Percentiles rank a stretch among this genome's conserved stretches.
These are phyloP conservation scores for Dendryphion nanum DNA, from an alignment of 2,329 filamentous ascomycete species.

Conservation along the genomic window DNA sequence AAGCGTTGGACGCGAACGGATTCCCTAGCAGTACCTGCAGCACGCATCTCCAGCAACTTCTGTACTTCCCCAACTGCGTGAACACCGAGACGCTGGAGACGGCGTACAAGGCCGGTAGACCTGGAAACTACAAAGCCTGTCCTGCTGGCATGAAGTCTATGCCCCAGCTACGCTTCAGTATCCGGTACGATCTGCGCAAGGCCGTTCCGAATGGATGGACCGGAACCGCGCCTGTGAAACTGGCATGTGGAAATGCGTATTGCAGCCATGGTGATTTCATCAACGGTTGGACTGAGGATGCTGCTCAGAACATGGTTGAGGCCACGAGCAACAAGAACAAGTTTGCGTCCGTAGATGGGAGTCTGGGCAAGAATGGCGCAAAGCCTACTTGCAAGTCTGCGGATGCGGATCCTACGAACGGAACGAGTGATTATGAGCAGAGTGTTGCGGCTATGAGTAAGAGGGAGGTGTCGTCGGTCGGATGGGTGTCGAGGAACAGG, in stretches of 20 bases:
- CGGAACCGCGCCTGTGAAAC: constrained; percentile 45
- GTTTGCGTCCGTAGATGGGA: constrained; percentile 39
- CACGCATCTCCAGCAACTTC: constrained; percentile 46
- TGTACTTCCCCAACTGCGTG: constrained; percentile 48
- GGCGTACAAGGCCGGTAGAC: constrained; percentile 34
- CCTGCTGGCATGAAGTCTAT: constrained; percentile 47
- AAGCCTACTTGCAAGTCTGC: constrained; percentile 33
- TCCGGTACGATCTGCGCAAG: constrained; percentile 48
- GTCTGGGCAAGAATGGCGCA: constrained; percentile 30
- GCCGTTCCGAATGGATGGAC: constrained; percentile 46
- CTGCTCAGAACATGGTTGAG: constrained; percentile 43
- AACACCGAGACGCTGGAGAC: constrained; percentile 35
- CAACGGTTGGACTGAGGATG: constrained; percentile 47
- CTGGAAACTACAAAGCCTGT: constrained; percentile 37
- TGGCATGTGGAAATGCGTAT: constrained; percentile 42
- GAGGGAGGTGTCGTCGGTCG: constrained; percentile 12
- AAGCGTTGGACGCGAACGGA: constrained; percentile 21
- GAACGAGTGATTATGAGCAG: constrained; percentile 43
- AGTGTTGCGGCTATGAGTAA: constrained; percentile 31
- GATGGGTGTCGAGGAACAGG: constrained; percentile 15
- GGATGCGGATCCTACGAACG: constrained; percentile 44
- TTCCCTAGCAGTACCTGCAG: constrained; percentile 40
- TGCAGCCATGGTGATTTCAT: constrained; percentile 51
- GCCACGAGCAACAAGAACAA: constrained; percentile 35
- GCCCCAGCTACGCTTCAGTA: constrained; percentile 49